Conservation (phyloP, 2,329 filamentous ascomycete genomes). For the Claviceps citrina region DNA sequence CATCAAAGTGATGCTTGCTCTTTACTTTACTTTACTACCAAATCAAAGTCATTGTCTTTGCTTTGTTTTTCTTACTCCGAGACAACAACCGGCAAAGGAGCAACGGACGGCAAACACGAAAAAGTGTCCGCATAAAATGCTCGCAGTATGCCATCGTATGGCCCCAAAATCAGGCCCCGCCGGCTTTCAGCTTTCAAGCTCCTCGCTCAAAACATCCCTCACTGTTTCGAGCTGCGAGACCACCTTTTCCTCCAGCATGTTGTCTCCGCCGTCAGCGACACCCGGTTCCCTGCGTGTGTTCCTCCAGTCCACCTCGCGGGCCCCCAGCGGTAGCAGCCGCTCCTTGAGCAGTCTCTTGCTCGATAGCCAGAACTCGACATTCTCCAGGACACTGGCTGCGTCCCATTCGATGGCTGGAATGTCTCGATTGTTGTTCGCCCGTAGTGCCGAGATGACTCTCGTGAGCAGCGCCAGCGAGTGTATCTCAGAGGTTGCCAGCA, state of each 20-base stretch:
- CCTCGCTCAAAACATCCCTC: slow-evolving; percentile 38
- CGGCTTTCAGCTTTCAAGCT: slow-evolving; percentile 23
- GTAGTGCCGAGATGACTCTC: slow-evolving; percentile 53
- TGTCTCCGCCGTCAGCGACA: slow-evolving; percentile 33
- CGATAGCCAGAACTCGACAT: slow-evolving; percentile 67
- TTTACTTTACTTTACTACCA: no score
- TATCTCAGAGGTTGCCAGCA: slow-evolving; percentile 59
- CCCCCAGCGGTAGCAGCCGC: slow-evolving; percentile 55
- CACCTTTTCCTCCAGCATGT: slow-evolving; percentile 60
- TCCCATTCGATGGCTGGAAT: slow-evolving; percentile 67
- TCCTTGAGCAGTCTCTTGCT: slow-evolving; percentile 54
- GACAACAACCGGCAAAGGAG: no score
- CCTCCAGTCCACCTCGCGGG: slow-evolving; percentile 53
- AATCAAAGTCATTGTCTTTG: no score
- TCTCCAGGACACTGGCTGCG: slow-evolving; percentile 53
- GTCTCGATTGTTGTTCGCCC: slow-evolving; percentile 50
- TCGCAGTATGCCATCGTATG: no score
- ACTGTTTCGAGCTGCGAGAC: slow-evolving; percentile 51
- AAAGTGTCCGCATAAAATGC: no score
- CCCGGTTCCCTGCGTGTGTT: slow-evolving; percentile 23
- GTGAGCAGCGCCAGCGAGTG: slow-evolving; percentile 66
- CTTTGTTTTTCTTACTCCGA: no score
- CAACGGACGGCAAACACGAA: background rate
- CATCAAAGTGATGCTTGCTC: no score
- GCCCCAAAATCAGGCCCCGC: background rate